Evolutionary conservation across 2,329 filamentous ascomycete genomes (phyloP).

Genomic region (Nemania sp.): DNA sequence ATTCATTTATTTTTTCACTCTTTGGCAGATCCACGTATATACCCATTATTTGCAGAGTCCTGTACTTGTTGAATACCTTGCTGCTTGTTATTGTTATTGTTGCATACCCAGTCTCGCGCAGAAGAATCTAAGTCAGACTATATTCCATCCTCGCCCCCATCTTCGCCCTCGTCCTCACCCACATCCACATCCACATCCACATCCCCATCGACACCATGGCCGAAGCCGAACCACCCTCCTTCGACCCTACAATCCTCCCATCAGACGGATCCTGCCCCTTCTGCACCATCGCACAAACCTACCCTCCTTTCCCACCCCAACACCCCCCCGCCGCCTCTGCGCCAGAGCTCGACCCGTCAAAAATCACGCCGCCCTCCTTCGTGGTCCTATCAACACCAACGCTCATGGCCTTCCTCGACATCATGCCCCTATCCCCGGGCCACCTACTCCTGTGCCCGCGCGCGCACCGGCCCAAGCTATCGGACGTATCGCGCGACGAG

Average conservation of each 20-base stretch:
- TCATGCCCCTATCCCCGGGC: conserved; percentile 81
- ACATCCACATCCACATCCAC: no score
- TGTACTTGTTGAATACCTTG: no score
- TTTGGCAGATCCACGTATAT: no score
- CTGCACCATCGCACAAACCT: conserved; percentile 59
- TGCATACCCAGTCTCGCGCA: no score
- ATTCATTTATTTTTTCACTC: background rate
- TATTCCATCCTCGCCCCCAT: no score
- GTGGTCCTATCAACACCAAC: conserved; percentile 77
- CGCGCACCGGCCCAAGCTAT: conserved; percentile 75
- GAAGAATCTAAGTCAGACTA: no score
- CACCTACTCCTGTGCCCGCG: conserved; percentile 84
- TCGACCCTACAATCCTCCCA: conserved; percentile 43
- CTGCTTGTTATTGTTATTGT: no score
- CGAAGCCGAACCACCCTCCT: conserved; percentile 29
- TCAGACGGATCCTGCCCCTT: conserved; percentile 59
- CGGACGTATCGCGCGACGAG: conserved; percentile 66
- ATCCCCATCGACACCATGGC: conserved; percentile 5
- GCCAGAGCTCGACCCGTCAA: conserved; percentile 34
- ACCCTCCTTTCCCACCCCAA: conserved; percentile 51
- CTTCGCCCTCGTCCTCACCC: no score
- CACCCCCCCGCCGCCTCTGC: conserved; percentile 46
- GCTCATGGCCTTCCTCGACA: conserved; percentile 89
- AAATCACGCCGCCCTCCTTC: conserved; percentile 50
- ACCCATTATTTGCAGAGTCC: no score